phyloP scores from a whole-genome alignment of 2,329 filamentous ascomycete genomes.

The Xylariales sp. region DNA sequence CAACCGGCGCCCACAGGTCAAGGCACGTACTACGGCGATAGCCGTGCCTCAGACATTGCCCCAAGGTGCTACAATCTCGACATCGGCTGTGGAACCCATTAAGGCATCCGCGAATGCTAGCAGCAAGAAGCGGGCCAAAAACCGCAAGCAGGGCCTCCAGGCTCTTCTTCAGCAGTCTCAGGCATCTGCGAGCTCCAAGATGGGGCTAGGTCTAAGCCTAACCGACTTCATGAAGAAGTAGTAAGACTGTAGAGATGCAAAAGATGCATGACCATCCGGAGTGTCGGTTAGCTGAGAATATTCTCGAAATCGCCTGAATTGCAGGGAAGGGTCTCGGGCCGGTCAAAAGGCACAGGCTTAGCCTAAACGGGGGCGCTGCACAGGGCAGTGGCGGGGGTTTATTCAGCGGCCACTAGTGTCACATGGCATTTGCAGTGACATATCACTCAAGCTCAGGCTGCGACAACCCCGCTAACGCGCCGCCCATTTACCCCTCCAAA shows the following conservation, averaged over 20 bases:
- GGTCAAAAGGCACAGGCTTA: too few species aligned
- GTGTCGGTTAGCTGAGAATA: too few species aligned
- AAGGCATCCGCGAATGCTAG: conserved; percentile 44
- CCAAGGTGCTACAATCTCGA: background rate
- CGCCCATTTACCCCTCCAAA: conserved; percentile 10
- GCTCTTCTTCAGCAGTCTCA: conserved; percentile 55
- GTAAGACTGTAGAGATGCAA: too few species aligned
- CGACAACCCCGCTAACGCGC: conserved; percentile 8
- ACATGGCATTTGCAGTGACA: too few species aligned
- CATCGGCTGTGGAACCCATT: conserved; percentile 12
- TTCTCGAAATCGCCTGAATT: too few species aligned
- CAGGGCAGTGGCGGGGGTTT: too few species aligned
- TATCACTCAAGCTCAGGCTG: too few species aligned
- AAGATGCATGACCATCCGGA: too few species aligned
- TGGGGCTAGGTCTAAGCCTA: conserved; percentile 43
- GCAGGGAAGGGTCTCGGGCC: too few species aligned
- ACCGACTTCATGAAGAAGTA: conserved; percentile 48
- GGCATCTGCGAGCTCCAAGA: conserved; percentile 28
- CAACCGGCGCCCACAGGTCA: conserved; percentile 9
- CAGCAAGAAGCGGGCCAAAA: conserved; percentile 63
- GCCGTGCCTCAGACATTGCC: background rate
- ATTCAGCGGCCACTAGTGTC: too few species aligned
- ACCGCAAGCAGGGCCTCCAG: conserved; percentile 61
- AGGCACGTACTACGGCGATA: conserved; percentile 10
- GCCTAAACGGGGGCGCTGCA: too few species aligned